Conservation (phyloP, 2,329 filamentous ascomycete species). For the Penicillium sp. region DNA sequence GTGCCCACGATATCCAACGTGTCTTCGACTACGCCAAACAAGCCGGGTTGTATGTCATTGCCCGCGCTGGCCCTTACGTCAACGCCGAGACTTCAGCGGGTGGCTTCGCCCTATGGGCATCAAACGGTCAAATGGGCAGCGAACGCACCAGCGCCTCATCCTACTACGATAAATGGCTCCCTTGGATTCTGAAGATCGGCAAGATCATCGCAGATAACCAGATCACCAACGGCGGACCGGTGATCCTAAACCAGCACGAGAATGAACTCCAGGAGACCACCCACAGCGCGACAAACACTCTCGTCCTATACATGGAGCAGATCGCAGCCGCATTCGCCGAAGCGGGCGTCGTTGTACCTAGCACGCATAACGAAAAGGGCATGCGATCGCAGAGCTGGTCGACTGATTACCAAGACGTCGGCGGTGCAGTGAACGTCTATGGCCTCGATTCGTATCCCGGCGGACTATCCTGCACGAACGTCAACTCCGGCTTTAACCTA, state of each 20-base stretch:
- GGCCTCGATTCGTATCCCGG: conserved; percentile 43
- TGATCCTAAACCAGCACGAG: conserved; percentile 61
- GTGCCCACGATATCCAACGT: conserved; percentile 59
- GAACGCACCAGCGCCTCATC: conserved; percentile 52
- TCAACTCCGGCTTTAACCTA: conserved; percentile 56
- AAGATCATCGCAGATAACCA: conserved; percentile 57
- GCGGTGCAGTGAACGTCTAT: conserved; percentile 58
- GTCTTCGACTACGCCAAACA: conserved; percentile 59
- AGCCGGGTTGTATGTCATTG: conserved; percentile 59
- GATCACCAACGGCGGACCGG: conserved; percentile 58
- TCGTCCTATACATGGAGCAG: conserved; percentile 61
- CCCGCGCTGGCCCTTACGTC: conserved; percentile 58
- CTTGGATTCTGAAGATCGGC: conserved; percentile 56
- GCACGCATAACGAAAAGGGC: conserved; percentile 59
- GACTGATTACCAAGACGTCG: conserved; percentile 61
- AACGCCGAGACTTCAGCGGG: conserved; percentile 60
- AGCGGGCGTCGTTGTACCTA: conserved; percentile 58
- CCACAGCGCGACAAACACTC: conserved; percentile 52
- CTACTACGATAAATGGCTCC: conserved; percentile 55
- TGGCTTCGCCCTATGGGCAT: conserved; percentile 54
- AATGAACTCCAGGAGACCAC: conserved; percentile 59
- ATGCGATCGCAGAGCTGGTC: conserved; percentile 59
- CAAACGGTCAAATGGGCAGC: conserved; percentile 54
- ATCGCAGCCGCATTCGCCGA: conserved; percentile 54
- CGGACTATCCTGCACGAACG: conserved; percentile 58